These are phyloP conservation scores for Dictyostelium capitatum DNA, from an alignment of 78 protist genomes.

Conservation along the genomic window DNA sequence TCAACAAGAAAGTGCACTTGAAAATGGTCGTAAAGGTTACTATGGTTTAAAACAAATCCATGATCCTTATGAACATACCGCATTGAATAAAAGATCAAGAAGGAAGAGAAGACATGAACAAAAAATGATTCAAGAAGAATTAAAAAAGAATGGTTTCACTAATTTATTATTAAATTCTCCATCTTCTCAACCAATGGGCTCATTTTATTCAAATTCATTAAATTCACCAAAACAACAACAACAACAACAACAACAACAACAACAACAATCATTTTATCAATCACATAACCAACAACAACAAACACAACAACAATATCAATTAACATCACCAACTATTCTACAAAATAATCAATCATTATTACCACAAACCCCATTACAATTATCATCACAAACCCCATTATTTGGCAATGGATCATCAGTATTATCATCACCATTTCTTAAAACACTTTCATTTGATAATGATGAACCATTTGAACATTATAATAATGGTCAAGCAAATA, in stretches of 20 bases:
- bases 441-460: neutral
- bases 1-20: constrained; percentile 77
- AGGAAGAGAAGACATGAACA: constrained; percentile 82
- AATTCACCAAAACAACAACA: neutral
- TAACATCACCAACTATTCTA: neutral
- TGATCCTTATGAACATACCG: constrained; percentile 80
- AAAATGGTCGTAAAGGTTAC: constrained; percentile 78
- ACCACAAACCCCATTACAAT: neutral
- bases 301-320: neutral
- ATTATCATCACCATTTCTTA: neutral
- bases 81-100: constrained; percentile 55
- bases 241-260: constrained; percentile 31
- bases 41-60: constrained; percentile 73
- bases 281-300: neutral
- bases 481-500: neutral
- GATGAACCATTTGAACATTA: neutral
- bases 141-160: constrained; percentile 36
- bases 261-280: neutral
- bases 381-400: neutral
- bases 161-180: constrained; percentile 17
- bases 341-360: neutral
- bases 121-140: constrained; percentile 69
- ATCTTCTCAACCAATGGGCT: neutral
- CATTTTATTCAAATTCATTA: neutral
- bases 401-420: neutral